A percentile compares a stretch with the other conserved stretches of the same genome.
These are phyloP conservation scores for Sporormia fimetaria DNA, from an alignment of 495 filamentous ascomycete genomes.

Conservation along the genomic window DNA sequence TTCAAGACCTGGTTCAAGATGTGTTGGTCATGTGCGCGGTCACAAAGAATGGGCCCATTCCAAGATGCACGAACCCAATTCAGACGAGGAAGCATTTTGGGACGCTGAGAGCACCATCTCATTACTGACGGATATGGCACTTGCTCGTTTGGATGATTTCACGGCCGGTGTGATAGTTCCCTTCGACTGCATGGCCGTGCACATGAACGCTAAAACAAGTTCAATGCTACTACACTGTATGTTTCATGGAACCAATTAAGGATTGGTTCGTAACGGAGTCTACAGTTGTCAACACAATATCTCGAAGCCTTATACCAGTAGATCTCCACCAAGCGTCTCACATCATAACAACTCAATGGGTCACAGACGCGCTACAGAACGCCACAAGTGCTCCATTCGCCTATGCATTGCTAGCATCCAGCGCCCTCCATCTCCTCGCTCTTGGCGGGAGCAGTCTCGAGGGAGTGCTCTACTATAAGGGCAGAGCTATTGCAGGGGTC, in stretches of 20 bases:
- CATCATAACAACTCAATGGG: conserved; percentile 16
- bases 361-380: conserved; percentile 15
- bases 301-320: conserved; percentile 19
- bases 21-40: neutral
- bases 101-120: neutral
- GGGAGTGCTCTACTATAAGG: conserved; percentile 23
- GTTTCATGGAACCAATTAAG: conserved; percentile 2
- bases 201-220: conserved; percentile 11
- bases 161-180: conserved; percentile 15
- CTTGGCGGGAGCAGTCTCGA: conserved; percentile 7
- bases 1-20: neutral
- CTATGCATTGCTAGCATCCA: conserved; percentile 19
- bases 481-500: conserved; percentile 21
- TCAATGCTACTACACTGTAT: conserved; percentile 23
- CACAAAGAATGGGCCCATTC: neutral
- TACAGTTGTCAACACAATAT: conserved; percentile 11
- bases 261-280: conserved; percentile 1
- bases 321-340: conserved; percentile 21
- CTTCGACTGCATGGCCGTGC: conserved; percentile 15
- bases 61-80: neutral
- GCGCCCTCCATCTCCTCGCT: conserved; percentile 22
- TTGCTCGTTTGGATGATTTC: conserved; percentile 11
- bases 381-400: conserved; percentile 19
- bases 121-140: conserved; percentile 2
- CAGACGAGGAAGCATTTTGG: neutral